Percentiles rank a stretch among this genome's conserved stretches.
These are phyloP conservation scores for Kwoniella shivajii DNA, from an alignment of 1,284 basidiomycete species.

Conservation along the genomic window DNA sequence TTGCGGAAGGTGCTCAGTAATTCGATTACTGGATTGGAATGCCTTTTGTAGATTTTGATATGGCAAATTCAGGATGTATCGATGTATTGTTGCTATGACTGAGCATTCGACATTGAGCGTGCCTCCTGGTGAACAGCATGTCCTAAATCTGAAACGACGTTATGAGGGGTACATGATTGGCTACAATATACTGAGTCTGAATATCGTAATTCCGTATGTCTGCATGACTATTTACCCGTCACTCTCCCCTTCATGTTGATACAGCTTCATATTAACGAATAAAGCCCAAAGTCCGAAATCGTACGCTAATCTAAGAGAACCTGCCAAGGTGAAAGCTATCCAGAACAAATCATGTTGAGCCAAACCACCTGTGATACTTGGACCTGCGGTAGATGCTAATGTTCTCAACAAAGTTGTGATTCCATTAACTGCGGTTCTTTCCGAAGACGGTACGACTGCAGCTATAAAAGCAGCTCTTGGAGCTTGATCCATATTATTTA, in stretches of 20 bases:
- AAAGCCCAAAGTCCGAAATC: conserved; percentile 31
- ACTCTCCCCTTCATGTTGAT: neutral
- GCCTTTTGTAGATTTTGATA: too few species aligned
- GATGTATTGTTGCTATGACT: too few species aligned
- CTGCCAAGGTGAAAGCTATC: conserved; percentile 27
- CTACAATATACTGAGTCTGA: too few species aligned
- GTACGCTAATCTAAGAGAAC: conserved; percentile 22
- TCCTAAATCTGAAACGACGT: too few species aligned
- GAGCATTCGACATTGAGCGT: too few species aligned
- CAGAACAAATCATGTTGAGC: conserved; percentile 22
- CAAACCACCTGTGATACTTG: conserved; percentile 24
- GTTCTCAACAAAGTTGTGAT: conserved; percentile 28
- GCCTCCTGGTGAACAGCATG: too few species aligned
- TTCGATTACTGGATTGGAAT: too few species aligned
- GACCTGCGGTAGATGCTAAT: conserved; percentile 24
- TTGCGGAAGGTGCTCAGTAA: too few species aligned
- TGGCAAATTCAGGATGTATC: too few species aligned
- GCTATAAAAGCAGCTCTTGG: conserved; percentile 34
- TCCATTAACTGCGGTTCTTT: conserved; percentile 31
- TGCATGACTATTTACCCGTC: neutral
- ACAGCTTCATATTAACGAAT: conserved; percentile 18
- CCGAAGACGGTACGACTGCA: conserved; percentile 19
- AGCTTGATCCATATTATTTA: conserved; percentile 35
- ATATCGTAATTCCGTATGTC: too few species aligned
- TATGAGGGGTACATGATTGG: neutral